Base-by-base conservation (phyloP, 208 protist genomes). In the Acanthamoeba divionensis region DNA sequence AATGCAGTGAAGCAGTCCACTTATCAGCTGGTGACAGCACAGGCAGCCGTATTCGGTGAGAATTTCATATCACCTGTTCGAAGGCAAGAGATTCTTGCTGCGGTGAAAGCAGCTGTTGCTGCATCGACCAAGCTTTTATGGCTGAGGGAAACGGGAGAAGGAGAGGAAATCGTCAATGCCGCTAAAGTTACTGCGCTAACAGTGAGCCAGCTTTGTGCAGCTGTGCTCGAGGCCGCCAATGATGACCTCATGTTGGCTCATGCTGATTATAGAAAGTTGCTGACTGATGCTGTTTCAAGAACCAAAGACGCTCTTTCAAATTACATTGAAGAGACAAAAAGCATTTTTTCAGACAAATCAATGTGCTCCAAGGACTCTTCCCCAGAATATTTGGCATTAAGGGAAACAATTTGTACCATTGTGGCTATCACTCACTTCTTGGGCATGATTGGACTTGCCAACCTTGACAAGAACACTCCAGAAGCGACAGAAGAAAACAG, bases 1-100 rank as follows among this genome's bases (percentile, higher is more conserved):
- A 83, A 47, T 54, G 63, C 73, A 47, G 73, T 83, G 33, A 83
- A 83, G 73, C 73, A 83, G 73, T 83, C 73, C 48, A 83, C 73
- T 54, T 65, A 65, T 47, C 73, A 83, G 47, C 73, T 83, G 26
- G 73, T 83, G 29, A 83, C 73, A 21, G 73, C 73, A 26, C 73
- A 83, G 50, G 73, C 73, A 47, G 45, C 73, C 73, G 63, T 83
- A 47, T 47, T 83, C 10, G 73, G 73, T 54, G 73, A 83, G 29
- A 83, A 83, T 18, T 83, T 83, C 33, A 54, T 83, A 18, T 62
- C 73, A 7, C 52, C 73, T 1, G 73, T 55, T 1, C 73, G 73
- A 29, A 83, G 63, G 73, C 73, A 83, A 36, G 73, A 83, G 29
- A 83, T 83, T 26, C 44, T 83, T 38, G 73, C 52, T 83, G 1